Conservation (phyloP, 2,329 filamentous ascomycete species). For the Endoconidiophora laricicola region DNA sequence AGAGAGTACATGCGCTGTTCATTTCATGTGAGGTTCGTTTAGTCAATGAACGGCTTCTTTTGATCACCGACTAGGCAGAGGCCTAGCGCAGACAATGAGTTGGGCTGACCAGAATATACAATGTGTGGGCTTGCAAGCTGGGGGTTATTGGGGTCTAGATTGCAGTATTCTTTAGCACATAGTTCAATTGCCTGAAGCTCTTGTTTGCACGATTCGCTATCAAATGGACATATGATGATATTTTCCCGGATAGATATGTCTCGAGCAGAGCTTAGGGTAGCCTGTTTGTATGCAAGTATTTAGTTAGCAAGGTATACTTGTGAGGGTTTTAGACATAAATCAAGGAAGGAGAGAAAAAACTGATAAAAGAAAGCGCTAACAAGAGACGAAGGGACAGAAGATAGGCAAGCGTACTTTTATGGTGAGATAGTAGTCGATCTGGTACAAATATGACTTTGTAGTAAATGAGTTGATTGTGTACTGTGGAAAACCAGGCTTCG, state of each 20-base stretch:
- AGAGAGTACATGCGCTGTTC: too few species aligned
- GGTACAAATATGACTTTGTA: constrained; percentile 85
- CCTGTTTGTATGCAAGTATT: neutral
- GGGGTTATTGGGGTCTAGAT: constrained; percentile 75
- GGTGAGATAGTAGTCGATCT: constrained; percentile 91
- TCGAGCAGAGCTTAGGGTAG: constrained; percentile 56
- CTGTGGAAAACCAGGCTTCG: constrained; percentile 73
- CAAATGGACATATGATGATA: constrained; percentile 89
- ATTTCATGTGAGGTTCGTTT: neutral
- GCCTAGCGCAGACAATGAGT: constrained; percentile 43
- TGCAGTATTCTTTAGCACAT: constrained; percentile 79
- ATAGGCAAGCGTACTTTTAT: constrained; percentile 54
- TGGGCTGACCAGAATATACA: constrained; percentile 58
- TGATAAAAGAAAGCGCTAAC: neutral
- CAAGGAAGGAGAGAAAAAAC: neutral
- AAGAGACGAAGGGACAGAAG: neutral
- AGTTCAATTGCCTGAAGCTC: constrained; percentile 98
- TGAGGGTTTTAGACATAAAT: neutral
- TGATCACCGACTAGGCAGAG: constrained; percentile 46
- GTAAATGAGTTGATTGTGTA: constrained; percentile 86
- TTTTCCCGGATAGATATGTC: constrained; percentile 82
- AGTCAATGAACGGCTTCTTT: constrained; percentile 51
- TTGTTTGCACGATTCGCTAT: constrained; percentile 90
- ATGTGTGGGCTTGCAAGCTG: constrained; percentile 83
- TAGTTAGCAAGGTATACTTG: neutral